Evolutionary conservation across 202 grass and related monocot species (phyloP).

Genomic region (Cymbopogon flexuosus): DNA sequence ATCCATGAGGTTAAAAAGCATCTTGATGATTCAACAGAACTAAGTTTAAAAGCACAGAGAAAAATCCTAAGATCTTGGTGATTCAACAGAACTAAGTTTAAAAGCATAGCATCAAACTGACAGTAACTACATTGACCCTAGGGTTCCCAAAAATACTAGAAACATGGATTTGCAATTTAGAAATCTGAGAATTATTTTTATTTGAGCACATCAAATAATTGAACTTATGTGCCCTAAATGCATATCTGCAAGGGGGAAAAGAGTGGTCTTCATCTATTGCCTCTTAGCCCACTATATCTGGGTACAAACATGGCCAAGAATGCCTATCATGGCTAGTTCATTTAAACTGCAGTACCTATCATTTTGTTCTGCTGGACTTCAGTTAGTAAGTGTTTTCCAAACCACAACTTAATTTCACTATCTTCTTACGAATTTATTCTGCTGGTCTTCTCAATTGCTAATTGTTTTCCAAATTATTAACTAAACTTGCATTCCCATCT

Average conservation of each 20-base stretch:
- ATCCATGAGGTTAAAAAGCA: slow-evolving; percentile 13
- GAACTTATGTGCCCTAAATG: background rate
- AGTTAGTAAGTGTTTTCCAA: slow-evolving; percentile 9
- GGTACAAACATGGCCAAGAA: background rate
- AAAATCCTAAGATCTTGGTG: slow-evolving; percentile 25
- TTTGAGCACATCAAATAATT: slow-evolving; percentile 8
- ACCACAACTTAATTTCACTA: slow-evolving; percentile 15
- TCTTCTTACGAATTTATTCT: slow-evolving; percentile 9
- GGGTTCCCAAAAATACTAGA: background rate
- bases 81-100: slow-evolving; percentile 13
- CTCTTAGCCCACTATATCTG: slow-evolving; percentile 3
- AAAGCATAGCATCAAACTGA: background rate
- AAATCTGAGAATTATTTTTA: slow-evolving; percentile 6
- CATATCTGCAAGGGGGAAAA: background rate
- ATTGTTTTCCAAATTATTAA: slow-evolving; percentile 17
- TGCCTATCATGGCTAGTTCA: background rate
- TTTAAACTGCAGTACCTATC: slow-evolving; percentile 13
- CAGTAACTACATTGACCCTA: background rate
- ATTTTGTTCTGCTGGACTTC: background rate
- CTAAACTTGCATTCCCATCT: background rate
- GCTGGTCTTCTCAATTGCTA: background rate
- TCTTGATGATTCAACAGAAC: slow-evolving; percentile 18
- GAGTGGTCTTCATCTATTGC: background rate
- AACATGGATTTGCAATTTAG: background rate
- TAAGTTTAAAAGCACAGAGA: background rate